Evolutionary conservation across 2,329 filamentous ascomycete species (phyloP), one percentile per base, ranked within the genome.

Genomic region (Arachnopeziza araneosa): DNA sequence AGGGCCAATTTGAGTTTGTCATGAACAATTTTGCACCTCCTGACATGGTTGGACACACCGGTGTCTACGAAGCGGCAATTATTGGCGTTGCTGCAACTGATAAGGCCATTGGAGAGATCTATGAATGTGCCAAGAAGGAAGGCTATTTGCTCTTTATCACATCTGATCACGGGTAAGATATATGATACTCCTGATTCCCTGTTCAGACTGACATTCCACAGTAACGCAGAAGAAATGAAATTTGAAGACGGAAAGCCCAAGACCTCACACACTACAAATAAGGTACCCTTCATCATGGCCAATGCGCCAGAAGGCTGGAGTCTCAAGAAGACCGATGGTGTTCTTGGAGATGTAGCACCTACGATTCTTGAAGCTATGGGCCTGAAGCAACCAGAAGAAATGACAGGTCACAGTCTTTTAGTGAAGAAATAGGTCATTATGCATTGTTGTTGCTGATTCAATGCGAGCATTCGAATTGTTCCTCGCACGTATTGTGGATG

Each of bases 1-100:
- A 96, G 76, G 85, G 88, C 72, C 86, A 90, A 73, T 97, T 93
- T 78, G 92, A 95, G 73, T 98, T 99, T 73, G 82, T 99, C 76
- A 99, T 99, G 95, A 97, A 98, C 87, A 99, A 99, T 86, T 98
- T 99, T 77, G 95, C 95, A 50, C 95, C 95, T 50, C 95, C 95
- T 21, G 95, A 99, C 79, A 99, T 99, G 95, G 95, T 99, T 66
- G 95, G 95, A 68, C 95, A 99, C 80, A 99, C 95, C 12, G 95
- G 95, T 73, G 92, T 96, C 62, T 98, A 98, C 78, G 88, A 98
- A 70, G 93, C 95, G 30, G 95, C 95, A 60, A 87, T 99, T 64
- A 74, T 95, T 71, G 95, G 87, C 69, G 88, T 89, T 68, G 82
- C 87, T 67, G 87, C 93, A 67, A 99, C 95, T 14, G 95, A 99